phyloP scores from a whole-genome alignment of 164 flowering plant genomes.

The Tinospora cordifolia region DNA sequence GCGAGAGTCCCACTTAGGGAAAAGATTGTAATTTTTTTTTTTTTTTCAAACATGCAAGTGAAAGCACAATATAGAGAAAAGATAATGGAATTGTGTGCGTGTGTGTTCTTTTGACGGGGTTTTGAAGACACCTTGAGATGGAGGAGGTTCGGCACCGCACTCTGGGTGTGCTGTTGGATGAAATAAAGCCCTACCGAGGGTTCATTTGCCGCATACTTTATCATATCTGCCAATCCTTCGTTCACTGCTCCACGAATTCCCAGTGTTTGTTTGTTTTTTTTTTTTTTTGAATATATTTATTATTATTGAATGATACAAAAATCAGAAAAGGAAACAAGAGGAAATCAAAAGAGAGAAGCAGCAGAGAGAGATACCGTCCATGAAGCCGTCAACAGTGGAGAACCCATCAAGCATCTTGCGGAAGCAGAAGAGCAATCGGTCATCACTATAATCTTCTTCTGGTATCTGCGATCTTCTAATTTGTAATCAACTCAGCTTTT shows the following conservation, averaged over 20 bases:
- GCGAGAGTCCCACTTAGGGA: too few species aligned
- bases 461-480: too few species aligned
- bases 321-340: not conserved
- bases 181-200: constrained; percentile 92
- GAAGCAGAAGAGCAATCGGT: not conserved
- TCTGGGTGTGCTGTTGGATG: constrained; percentile 75
- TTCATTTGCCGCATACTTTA: constrained; percentile 78
- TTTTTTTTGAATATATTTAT: too few species aligned
- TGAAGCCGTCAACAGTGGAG: constrained; percentile 32
- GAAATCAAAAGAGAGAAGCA: too few species aligned
- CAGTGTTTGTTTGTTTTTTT: too few species aligned
- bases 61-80: too few species aligned
- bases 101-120: too few species aligned
- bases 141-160: constrained; percentile 60
- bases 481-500: too few species aligned
- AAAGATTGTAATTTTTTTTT: too few species aligned
- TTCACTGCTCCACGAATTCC: constrained; percentile 26
- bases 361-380: constrained; percentile 19
- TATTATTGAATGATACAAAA: too few species aligned
- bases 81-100: too few species aligned
- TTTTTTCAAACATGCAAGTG: too few species aligned
- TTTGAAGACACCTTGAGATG: constrained; percentile 26
- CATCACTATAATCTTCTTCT: not conserved
- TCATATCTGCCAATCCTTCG: constrained; percentile 69
- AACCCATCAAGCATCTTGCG: constrained; percentile 23